A percentile compares a stretch with the other conserved stretches of the same genome.
phyloP scores from a whole-genome alignment of 352 stramenopile species.

The Globisporangium spinosum region DNA sequence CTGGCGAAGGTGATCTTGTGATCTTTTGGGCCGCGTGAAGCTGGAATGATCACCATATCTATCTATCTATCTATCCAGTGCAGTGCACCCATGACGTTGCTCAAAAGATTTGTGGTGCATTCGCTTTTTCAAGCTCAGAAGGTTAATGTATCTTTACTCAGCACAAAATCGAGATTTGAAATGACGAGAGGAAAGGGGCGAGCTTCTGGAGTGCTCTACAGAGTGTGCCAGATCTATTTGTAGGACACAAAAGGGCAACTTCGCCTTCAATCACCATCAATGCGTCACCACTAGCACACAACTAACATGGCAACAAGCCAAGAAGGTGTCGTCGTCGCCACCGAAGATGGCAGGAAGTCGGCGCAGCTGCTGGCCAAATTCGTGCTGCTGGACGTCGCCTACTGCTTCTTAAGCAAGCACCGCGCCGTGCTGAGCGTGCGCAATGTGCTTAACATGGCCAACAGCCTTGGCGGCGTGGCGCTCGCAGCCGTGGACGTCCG shows the following conservation, averaged over 20 bases:
- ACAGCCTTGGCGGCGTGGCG: constrained; percentile 42
- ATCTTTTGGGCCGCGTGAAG: background rate
- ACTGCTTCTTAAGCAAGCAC: constrained; percentile 60
- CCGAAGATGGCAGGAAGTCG: background rate
- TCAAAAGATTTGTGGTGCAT: background rate
- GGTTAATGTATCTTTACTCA: background rate
- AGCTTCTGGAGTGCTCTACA: background rate
- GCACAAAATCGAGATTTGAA: background rate
- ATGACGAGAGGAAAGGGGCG: background rate
- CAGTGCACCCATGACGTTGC: background rate
- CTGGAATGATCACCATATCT: too few relatives aligned
- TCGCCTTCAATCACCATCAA: background rate
- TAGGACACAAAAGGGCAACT: background rate
- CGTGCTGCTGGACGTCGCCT: constrained; percentile 59
- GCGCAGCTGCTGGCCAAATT: constrained; percentile 43
- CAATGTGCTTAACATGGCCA: constrained; percentile 59
- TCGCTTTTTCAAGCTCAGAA: background rate
- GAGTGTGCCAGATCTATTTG: background rate
- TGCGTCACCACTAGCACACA: background rate
- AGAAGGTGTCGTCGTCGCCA: background rate
- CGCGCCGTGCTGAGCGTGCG: constrained; percentile 36
- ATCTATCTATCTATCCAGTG: too few relatives aligned
- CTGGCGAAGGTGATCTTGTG: background rate
- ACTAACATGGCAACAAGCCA: constrained; percentile 1
- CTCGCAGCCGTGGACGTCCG: constrained; percentile 39